Conservation (phyloP, 805 yeast genomes). For the Metschnikowia amazonensis region DNA sequence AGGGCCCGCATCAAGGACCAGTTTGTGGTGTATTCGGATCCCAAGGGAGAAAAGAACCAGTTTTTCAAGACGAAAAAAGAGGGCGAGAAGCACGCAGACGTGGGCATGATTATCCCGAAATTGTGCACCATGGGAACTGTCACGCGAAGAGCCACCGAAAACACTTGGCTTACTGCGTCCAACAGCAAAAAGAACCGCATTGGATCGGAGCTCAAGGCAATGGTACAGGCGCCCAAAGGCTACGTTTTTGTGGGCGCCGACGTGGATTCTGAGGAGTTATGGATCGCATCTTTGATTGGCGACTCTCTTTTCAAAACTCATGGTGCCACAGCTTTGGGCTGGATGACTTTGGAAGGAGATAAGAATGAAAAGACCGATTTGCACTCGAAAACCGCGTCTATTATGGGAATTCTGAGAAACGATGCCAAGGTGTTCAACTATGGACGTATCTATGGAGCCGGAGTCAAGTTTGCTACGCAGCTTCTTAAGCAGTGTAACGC, state of each 20-base stretch:
- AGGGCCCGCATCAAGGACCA: slow-evolving; percentile 81
- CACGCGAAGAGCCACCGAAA: slow-evolving; percentile 94
- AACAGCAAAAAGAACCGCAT: slow-evolving; percentile 82
- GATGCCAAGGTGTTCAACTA: slow-evolving; percentile 96
- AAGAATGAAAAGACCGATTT: slow-evolving; percentile 89
- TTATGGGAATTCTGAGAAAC: slow-evolving; percentile 81
- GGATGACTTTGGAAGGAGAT: slow-evolving; percentile 99
- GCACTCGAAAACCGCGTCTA: slow-evolving; percentile 89
- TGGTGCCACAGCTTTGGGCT: slow-evolving; percentile 95
- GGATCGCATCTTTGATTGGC: slow-evolving; percentile 96
- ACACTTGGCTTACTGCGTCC: slow-evolving; percentile 96
- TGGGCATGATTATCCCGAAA: slow-evolving; percentile 80
- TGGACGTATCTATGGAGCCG: slow-evolving; percentile 98
- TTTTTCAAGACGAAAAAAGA: slow-evolving; percentile 27
- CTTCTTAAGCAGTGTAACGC: slow-evolving; percentile 82
- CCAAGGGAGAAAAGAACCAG: slow-evolving; percentile 18
- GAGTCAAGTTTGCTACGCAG: slow-evolving; percentile 84
- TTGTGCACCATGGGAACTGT: slow-evolving; percentile 93
- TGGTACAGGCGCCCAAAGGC: slow-evolving; percentile 82
- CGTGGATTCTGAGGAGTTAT: slow-evolving; percentile 95
- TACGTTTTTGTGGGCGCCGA: slow-evolving; percentile 96
- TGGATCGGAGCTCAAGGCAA: slow-evolving; percentile 90
- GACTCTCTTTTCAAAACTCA: slow-evolving; percentile 86
- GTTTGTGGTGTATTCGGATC: slow-evolving; percentile 63
- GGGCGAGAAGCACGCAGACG: slow-evolving; percentile 21